phyloP scores from a whole-genome alignment of 73 alveolate species.

The Paramecium sexaurelia region DNA sequence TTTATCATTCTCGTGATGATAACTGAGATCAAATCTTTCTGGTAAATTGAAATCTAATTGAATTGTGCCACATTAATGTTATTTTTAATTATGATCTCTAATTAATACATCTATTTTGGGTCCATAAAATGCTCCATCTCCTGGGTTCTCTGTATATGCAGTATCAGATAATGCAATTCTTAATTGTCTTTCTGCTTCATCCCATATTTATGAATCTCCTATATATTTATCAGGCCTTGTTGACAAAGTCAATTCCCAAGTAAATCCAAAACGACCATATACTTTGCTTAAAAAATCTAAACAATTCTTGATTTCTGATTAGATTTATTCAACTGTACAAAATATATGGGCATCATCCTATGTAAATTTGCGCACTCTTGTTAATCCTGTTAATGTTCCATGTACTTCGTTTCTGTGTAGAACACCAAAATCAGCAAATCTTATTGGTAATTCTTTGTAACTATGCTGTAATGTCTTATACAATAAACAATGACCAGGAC shows the following conservation, averaged over 20 bases:
- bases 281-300: constrained; percentile 88
- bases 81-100: constrained; percentile 96
- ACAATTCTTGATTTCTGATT: constrained; percentile 84
- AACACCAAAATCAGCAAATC: constrained; percentile 99
- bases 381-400: constrained; percentile 99
- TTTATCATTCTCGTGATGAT: constrained; percentile 91
- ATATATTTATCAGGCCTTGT: constrained; percentile 95
- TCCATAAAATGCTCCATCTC: constrained; percentile 99
- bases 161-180: constrained; percentile 95
- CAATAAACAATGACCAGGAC: constrained; percentile 99
- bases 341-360: constrained; percentile 99
- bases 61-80: constrained; percentile 99
- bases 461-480: constrained; percentile 86
- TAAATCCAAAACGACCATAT: constrained; percentile 91
- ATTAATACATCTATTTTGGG: constrained; percentile 99
- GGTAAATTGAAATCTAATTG: constrained; percentile 95
- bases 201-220: constrained; percentile 97
- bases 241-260: constrained; percentile 91
- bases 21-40: constrained; percentile 60
- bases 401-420: constrained; percentile 99
- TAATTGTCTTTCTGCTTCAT: constrained; percentile 92
- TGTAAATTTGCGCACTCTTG: constrained; percentile 98
- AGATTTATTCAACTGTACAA: constrained; percentile 96
- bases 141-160: constrained; percentile 95
- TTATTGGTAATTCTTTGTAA: constrained; percentile 98